Percentiles rank a stretch among this genome's conserved stretches.
Conservation (phyloP, 371 early-diverging fungal genomes). For the Apophysomyces sp. region DNA sequence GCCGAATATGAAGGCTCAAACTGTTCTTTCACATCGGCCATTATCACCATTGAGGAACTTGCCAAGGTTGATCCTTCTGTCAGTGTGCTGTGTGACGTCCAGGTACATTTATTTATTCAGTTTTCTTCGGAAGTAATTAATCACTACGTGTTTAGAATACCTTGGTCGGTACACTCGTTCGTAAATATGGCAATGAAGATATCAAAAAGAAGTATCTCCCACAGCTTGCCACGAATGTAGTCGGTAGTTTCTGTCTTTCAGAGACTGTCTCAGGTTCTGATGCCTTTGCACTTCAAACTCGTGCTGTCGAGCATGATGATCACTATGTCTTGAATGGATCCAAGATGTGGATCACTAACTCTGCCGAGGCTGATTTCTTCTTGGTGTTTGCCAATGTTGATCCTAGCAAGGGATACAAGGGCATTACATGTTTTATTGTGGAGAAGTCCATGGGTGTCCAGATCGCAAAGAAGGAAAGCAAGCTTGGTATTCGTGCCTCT, state of each 20-base stretch:
- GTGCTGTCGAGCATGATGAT: slow-evolving; percentile 88
- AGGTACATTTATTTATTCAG: slow-evolving; percentile 67
- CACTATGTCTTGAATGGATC: slow-evolving; percentile 89
- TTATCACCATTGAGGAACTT: slow-evolving; percentile 92
- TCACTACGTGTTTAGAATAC: slow-evolving; percentile 66
- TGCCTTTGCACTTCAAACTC: slow-evolving; percentile 95
- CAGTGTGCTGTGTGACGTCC: slow-evolving; percentile 93
- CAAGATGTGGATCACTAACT: slow-evolving; percentile 95
- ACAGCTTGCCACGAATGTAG: slow-evolving; percentile 73
- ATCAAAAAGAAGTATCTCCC: slow-evolving; percentile 87
- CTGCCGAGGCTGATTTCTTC: slow-evolving; percentile 91
- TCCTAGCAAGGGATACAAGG: slow-evolving; percentile 94
- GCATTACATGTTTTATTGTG: slow-evolving; percentile 97
- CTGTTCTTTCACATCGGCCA: slow-evolving; percentile 91
- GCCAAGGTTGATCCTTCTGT: slow-evolving; percentile 96
- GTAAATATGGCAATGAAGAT: slow-evolving; percentile 76
- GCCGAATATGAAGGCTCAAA: slow-evolving; percentile 83
- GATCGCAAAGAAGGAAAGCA: slow-evolving; percentile 96
- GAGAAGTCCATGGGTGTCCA: slow-evolving; percentile 94
- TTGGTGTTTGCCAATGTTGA: slow-evolving; percentile 96
- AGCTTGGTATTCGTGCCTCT: slow-evolving; percentile 97
- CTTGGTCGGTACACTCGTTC: slow-evolving; percentile 93
- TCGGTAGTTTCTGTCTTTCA: slow-evolving; percentile 95
- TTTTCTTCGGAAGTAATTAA: background rate
- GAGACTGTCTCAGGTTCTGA: slow-evolving; percentile 95